A percentile compares a stretch with the other conserved stretches of the same genome.
Evolutionary conservation across 164 flowering plant genomes (phyloP).

Genomic region (Annona squamosa): DNA sequence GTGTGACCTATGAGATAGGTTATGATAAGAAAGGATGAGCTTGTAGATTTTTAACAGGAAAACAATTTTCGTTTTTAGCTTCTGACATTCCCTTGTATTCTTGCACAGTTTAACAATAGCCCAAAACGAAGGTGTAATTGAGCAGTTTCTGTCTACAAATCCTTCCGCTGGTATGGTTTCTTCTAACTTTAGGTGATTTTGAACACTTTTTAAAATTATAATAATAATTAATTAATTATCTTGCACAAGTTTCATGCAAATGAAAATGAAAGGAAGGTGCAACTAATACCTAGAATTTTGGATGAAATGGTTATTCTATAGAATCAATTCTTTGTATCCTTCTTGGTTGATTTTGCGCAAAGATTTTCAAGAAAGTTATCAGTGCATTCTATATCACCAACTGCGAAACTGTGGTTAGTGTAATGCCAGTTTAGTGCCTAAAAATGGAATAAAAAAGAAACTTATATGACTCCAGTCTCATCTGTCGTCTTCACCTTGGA

Average conservation of each 20-base stretch:
- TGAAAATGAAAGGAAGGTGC: not conserved
- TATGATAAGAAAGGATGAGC: not conserved
- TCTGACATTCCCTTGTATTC: not conserved
- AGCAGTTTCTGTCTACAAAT: slow-evolving; percentile 57
- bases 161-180: slow-evolving; percentile 51
- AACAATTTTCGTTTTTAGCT: not conserved
- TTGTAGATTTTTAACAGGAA: not conserved
- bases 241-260: not conserved
- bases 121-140: slow-evolving; percentile 84
- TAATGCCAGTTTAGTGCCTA: too few relatives aligned
- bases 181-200: not conserved
- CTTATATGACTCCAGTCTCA: too few relatives aligned
- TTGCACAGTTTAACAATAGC: slow-evolving; percentile 65
- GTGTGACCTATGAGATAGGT: not conserved
- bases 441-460: too few relatives aligned
- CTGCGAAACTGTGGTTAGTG: not conserved
- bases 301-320: not conserved
- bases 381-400: not conserved
- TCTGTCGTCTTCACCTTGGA: too few relatives aligned
- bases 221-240: too few relatives aligned
- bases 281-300: not conserved
- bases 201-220: not conserved
- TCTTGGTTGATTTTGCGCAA: not conserved
- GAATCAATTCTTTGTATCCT: not conserved
- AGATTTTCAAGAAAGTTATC: too few relatives aligned